phyloP scores from a whole-genome alignment of 495 filamentous ascomycete genomes.

The Aspergillus affinis region DNA sequence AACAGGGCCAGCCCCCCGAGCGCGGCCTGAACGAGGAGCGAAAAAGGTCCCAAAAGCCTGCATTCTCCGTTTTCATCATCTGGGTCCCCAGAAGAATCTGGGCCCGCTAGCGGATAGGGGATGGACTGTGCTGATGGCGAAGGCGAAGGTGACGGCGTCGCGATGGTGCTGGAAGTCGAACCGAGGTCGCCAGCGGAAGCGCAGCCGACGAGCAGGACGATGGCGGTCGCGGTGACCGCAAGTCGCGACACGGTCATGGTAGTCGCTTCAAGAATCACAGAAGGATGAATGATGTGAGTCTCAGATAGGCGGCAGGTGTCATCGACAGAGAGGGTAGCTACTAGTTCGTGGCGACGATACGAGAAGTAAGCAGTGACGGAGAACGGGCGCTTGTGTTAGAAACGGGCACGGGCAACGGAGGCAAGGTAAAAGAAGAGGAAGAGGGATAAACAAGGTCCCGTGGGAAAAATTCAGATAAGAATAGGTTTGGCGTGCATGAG shows the following conservation, averaged over 20 bases:
- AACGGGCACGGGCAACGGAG: not conserved
- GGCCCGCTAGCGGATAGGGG: constrained; percentile 15
- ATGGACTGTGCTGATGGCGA: constrained; percentile 16
- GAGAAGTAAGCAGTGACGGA: not conserved
- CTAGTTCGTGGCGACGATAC: not conserved
- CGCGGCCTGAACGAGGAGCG: constrained; percentile 82
- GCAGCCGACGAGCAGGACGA: constrained; percentile 13
- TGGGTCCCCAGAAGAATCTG: constrained; percentile 23
- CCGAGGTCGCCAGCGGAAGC: constrained; percentile 5
- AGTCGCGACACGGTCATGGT: constrained; percentile 14
- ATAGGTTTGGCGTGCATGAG: not conserved
- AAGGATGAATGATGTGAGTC: not conserved
- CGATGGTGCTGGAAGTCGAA: constrained; percentile 5
- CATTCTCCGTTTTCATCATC: constrained; percentile 67
- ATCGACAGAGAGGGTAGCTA: not conserved
- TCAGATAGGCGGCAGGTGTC: not conserved
- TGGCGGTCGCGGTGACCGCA: constrained; percentile 1
- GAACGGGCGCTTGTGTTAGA: not conserved
- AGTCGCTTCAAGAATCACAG: not conserved
- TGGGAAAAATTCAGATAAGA: not conserved
- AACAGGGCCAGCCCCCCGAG: constrained; percentile 82
- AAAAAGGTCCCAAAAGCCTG: constrained; percentile 78
- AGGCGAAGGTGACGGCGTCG: constrained; percentile 11
- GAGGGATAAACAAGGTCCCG: not conserved
- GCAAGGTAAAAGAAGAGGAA: no score